Base-by-base conservation (phyloP, 176 grass and related monocot species). In the Aegilops umbellulata region DNA sequence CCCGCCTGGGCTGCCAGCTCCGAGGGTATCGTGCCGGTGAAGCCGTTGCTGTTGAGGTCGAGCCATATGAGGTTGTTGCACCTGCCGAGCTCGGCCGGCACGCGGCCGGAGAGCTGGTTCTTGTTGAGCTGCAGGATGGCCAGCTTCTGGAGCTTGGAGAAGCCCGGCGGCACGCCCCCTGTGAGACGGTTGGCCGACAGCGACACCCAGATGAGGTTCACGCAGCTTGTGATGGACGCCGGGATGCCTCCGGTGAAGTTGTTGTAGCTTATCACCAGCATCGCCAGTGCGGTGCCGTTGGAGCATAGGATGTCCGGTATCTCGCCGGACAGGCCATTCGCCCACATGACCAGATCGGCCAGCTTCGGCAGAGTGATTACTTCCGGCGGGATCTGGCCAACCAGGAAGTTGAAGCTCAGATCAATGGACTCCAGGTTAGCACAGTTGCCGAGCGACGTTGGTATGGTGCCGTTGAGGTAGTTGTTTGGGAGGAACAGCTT, bases 61-160 rank as follows among this genome's bases (percentile, higher is more conserved):
- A 99, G 88, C 97, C 97, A 99, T 77, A 99, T 99, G 79, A 99
- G 94, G 74, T 94, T 99, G 85, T 34, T 86, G 79, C 93, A 96
- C 34, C 32, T 85, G 20, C 97, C 97, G 29, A 99, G 87, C 80
- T 91, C 97, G 0, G 90, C 84, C 0, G 94, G 92, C 68, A 99
- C 80, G 53, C 12, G 65, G 0, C 97, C 97, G 0, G 92, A 88
- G 38, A 99, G 88, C 82, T 61, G 46, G 27, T 99, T 99, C 69
- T 87, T 92, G 74, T 95, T 86, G 42, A 99, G 78, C 62, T 99
- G 92, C 60, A 99, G 94, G 6, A 99, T 96, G 42, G 97, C 94
- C 0, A 99, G 97, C 75, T 91, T 94, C 83, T 94, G 90, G 14
- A 99, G 94, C 32, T 88, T 80, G 4, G 53, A 72, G 4, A 99